Base-by-base conservation (phyloP, 2,329 filamentous ascomycete species). In the Neonectria punicea region DNA sequence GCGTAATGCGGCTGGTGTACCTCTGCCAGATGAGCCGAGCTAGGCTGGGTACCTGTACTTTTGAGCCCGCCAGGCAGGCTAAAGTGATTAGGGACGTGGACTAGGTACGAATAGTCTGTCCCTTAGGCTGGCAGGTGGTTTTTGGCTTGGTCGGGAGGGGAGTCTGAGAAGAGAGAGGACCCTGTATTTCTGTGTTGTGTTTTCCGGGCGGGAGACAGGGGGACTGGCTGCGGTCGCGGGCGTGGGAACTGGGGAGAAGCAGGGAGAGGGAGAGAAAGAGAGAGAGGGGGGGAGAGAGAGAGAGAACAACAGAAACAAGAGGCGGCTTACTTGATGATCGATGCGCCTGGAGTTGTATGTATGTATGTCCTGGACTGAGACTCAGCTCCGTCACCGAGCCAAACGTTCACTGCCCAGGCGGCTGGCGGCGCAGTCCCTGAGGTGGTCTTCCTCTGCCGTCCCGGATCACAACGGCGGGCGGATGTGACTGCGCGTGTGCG, bases 31-130 rank as follows among this genome's bases (percentile, higher is more conserved):
- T 18, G 61, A 53, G 44, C 32, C 47, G 30, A 44, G 39, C 25
- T n/a, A 22, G 34, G 34, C 41, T 28, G 43, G 43, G 61, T 63
- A 63, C 34, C 41, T 30, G 43, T 63, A 63, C 61, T 43, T 63
- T 32, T 36, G 46, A 46, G 46, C 60, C 47, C 53, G 28, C 25
- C 53, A 57, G 39, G 49, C 43, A 43, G 53, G 34, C 30, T 20
- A 30, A 14, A 14, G 36, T n/a, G 36, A 16, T 39, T 16, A n/a
- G 36, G 36, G 14, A n/a, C 36, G 14, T 14, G 9, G 30, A 30
- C 30, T 30, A 39, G 36, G 36, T 9, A 7, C 25, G 25, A 25
- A 25, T 25, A 10, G 7, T 30, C 30, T 9, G 36, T 16, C 36
- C 36, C 14, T 39, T 22, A 43, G 36, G 50, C 18, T 16, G 44